A percentile compares a stretch with the other conserved stretches of the same genome.
Evolutionary conservation across 2,329 filamentous ascomycete genomes (phyloP).

Genomic region (Fusarium pilosicola): DNA sequence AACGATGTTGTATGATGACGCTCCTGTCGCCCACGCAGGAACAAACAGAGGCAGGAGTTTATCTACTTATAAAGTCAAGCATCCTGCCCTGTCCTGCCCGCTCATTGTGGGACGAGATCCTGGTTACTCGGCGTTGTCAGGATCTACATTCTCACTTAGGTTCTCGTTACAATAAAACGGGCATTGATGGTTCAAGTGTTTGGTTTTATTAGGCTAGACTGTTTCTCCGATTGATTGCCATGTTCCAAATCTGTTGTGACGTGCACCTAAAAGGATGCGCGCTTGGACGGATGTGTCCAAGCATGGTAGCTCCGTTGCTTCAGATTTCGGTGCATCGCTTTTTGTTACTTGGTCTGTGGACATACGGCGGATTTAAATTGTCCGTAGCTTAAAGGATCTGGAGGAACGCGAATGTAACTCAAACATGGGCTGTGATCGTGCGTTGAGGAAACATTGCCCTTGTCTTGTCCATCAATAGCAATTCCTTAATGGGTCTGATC

Average conservation of each 20-base stretch:
- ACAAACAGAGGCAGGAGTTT: background rate
- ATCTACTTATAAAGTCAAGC: conserved; percentile 22
- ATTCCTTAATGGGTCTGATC: conserved; percentile 26
- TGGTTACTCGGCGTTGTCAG: conserved; percentile 21
- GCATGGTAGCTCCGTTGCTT: conserved; percentile 10
- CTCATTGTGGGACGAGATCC: conserved; percentile 29
- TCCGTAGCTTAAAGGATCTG: background rate
- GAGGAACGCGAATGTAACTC: conserved; percentile 10
- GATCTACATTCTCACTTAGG: background rate
- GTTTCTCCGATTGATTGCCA: conserved; percentile 16
- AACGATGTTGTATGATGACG: background rate
- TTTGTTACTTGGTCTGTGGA: background rate
- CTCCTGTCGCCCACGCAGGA: background rate
- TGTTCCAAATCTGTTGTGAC: conserved; percentile 13
- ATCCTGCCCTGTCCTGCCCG: background rate
- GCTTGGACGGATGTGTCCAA: conserved; percentile 19
- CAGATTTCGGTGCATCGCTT: conserved; percentile 27
- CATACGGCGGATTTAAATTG: background rate
- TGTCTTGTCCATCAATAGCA: background rate
- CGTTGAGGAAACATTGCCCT: conserved; percentile 6
- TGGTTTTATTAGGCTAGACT: conserved; percentile 1
- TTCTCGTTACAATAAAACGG: conserved; percentile 9
- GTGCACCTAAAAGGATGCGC: background rate
- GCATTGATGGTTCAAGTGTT: conserved; percentile 12
- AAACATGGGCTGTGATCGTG: background rate